phyloP scores from a whole-genome alignment of 164 flowering plant species.

The Litsea cubeba region DNA sequence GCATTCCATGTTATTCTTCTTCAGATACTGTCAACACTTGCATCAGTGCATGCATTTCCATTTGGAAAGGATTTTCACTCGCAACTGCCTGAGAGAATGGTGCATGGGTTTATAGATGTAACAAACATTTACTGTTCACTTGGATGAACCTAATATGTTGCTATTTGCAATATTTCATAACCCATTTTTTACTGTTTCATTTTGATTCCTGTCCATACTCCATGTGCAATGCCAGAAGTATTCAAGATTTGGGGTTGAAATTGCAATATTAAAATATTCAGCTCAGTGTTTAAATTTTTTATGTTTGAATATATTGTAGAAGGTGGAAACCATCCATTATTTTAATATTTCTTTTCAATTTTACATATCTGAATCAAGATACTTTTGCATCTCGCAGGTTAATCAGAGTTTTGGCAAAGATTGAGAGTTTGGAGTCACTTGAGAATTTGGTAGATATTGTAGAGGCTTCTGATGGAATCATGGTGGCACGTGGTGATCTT shows the following conservation, averaged over 20 bases:
- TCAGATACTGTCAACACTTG: no score
- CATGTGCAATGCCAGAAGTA: neutral
- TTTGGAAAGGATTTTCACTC: no score
- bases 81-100: neutral
- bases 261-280: neutral
- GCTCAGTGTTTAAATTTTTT: neutral
- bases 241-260: neutral
- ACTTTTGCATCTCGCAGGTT: conserved; percentile 30
- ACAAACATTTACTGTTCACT: neutral
- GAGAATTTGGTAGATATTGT: conserved; percentile 63
- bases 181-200: neutral
- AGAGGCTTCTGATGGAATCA: conserved; percentile 84
- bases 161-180: neutral
- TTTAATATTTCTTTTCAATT: neutral
- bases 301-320: neutral
- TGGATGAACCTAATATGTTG: neutral
- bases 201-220: neutral
- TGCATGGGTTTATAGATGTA: neutral
- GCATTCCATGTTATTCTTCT: no score
- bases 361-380: neutral
- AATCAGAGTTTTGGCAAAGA: conserved; percentile 72
- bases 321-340: neutral
- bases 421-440: conserved; percentile 76
- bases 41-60: no score
- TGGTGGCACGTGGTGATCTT: conserved; percentile 94